Evolutionary conservation across 2,329 filamentous ascomycete genomes (phyloP).

Genomic region (Colletotrichum higginsianum): DNA sequence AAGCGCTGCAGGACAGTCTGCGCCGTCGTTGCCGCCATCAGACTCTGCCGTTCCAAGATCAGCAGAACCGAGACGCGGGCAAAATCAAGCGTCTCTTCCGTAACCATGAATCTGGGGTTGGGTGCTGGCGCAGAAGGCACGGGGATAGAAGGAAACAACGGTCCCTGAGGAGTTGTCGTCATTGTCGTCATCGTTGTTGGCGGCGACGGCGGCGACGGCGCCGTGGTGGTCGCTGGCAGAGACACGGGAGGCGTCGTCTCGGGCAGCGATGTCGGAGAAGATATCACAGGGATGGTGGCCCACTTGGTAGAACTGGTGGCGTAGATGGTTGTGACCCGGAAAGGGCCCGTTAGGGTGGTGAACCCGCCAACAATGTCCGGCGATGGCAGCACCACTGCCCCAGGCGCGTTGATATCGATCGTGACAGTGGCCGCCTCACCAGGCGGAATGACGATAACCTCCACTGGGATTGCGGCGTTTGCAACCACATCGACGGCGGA

Average conservation of each 20-base stretch:
- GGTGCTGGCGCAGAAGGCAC: slow-evolving; percentile 41
- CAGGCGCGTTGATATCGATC: slow-evolving; percentile 48
- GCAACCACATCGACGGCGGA: slow-evolving; percentile 43
- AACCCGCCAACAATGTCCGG: slow-evolving; percentile 44
- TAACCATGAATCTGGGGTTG: slow-evolving; percentile 61
- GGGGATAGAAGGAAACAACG: slow-evolving; percentile 24
- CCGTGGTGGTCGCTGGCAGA: background rate
- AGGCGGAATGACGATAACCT: slow-evolving; percentile 48
- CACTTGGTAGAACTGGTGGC: slow-evolving; percentile 49
- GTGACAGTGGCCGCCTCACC: slow-evolving; percentile 52
- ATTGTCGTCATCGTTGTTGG: slow-evolving; percentile 43
- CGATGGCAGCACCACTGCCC: slow-evolving; percentile 37
- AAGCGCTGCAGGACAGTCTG: slow-evolving; percentile 70
- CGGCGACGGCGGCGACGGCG: background rate
- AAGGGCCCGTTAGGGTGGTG: slow-evolving; percentile 47
- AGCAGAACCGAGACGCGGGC: slow-evolving; percentile 74
- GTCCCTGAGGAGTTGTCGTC: slow-evolving; percentile 23
- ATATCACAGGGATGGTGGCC: slow-evolving; percentile 49
- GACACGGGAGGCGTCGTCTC: slow-evolving; percentile 36
- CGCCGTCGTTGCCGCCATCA: slow-evolving; percentile 66
- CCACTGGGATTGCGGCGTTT: slow-evolving; percentile 42
- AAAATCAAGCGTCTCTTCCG: slow-evolving; percentile 74
- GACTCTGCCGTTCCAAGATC: slow-evolving; percentile 69
- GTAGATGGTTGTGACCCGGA: slow-evolving; percentile 37
- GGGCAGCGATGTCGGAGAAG: slow-evolving; percentile 45